A percentile compares a stretch with the other conserved stretches of the same genome.
Evolutionary conservation across 2,329 filamentous ascomycete species (phyloP).

Genomic region (Cercospora canescens): DNA sequence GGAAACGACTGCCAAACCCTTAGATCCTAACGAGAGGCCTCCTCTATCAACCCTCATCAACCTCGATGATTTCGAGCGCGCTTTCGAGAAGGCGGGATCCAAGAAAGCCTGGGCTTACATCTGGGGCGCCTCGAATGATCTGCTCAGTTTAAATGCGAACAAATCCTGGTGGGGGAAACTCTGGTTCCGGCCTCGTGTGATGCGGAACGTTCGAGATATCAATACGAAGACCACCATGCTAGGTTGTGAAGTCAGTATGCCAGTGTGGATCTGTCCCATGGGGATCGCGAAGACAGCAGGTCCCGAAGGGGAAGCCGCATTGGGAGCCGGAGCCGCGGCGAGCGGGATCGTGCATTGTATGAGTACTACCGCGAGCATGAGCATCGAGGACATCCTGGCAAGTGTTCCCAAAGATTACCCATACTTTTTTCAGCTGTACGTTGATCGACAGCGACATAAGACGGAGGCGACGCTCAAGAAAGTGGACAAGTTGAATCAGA

Average conservation of each 20-base stretch:
- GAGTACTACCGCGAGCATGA: slow-evolving; percentile 33
- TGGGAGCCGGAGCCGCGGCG: slow-evolving; percentile 34
- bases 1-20: slow-evolving; percentile 24
- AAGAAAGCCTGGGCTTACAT: slow-evolving; percentile 48
- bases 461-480: slow-evolving; percentile 52
- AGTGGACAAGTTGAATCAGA: slow-evolving; percentile 47
- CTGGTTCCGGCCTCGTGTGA: slow-evolving; percentile 49
- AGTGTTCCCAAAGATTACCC: slow-evolving; percentile 31
- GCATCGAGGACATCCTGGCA: slow-evolving; percentile 35
- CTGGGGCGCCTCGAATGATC: slow-evolving; percentile 51
- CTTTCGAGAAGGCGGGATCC: slow-evolving; percentile 39
- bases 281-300: slow-evolving; percentile 35
- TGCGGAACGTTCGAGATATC: slow-evolving; percentile 43
- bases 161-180: slow-evolving; percentile 44
- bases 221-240: slow-evolving; percentile 38
- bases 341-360: slow-evolving; percentile 37
- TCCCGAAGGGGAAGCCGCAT: slow-evolving; percentile 36
- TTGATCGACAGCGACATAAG: slow-evolving; percentile 56
- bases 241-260: slow-evolving; percentile 36
- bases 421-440: slow-evolving; percentile 63
- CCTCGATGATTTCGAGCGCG: slow-evolving; percentile 48
- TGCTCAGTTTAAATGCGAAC: slow-evolving; percentile 49
- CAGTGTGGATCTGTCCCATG: slow-evolving; percentile 40
- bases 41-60: slow-evolving; percentile 50
- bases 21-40: slow-evolving; percentile 41